Percentiles rank a stretch among this genome's conserved stretches.
These are phyloP conservation scores for Euphorbia peplus DNA, from an alignment of 345 rosid genomes.

Conservation along the genomic window DNA sequence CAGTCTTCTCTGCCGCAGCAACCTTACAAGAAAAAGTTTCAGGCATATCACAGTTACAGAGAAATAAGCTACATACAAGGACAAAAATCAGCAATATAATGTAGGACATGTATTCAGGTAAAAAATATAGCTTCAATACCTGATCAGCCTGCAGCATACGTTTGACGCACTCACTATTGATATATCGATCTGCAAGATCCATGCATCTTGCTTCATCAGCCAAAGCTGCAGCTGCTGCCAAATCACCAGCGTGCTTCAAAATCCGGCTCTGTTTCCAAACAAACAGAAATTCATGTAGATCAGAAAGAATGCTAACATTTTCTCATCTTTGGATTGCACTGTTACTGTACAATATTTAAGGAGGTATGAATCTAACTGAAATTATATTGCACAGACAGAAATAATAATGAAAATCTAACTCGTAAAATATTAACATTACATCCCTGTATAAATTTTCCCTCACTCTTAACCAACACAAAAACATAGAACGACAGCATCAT, in stretches of 20 bases:
- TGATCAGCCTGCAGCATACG: slow-evolving; percentile 99
- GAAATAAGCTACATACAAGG: slow-evolving; percentile 9
- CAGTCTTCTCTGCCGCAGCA: slow-evolving; percentile 87
- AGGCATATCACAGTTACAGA: slow-evolving; percentile 13
- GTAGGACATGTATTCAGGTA: background rate
- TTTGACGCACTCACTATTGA: slow-evolving; percentile 96
- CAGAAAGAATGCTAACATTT: background rate
- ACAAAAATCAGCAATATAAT: slow-evolving; percentile 4
- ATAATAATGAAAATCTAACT: background rate
- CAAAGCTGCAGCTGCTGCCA: slow-evolving; percentile 82
- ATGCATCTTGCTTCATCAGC: slow-evolving; percentile 99
- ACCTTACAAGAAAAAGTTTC: slow-evolving; percentile 49
- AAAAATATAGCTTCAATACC: slow-evolving; percentile 44
- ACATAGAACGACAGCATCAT: background rate
- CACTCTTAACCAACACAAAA: background rate
- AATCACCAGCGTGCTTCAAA: slow-evolving; percentile 97
- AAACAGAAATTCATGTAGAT: slow-evolving; percentile 10
- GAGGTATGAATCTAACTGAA: too few relatives aligned
- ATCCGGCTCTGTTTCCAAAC: slow-evolving; percentile 73
- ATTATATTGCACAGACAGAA: too few relatives aligned
- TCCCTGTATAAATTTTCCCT: background rate
- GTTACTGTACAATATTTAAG: background rate
- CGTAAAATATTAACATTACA: background rate
- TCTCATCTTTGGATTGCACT: background rate
- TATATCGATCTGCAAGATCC: slow-evolving; percentile 96